phyloP scores from a whole-genome alignment of 495 filamentous ascomycete genomes.

The Elaphomyces granulatus region DNA sequence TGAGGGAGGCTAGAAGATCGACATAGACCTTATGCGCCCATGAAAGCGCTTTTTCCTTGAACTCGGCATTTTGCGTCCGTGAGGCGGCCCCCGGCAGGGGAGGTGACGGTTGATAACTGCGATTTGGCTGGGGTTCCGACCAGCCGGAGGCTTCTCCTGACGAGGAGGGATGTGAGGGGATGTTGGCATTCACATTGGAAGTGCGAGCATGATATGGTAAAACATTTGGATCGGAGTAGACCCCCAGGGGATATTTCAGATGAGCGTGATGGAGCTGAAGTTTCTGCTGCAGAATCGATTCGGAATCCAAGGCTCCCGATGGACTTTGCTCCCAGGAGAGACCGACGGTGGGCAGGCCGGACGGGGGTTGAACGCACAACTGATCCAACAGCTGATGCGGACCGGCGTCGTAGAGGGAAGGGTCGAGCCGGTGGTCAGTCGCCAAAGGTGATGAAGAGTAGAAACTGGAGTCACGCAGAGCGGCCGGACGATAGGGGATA shows the following conservation, averaged over 20 bases:
- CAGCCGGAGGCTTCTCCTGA: neutral
- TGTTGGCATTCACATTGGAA: slow-evolving; percentile 1
- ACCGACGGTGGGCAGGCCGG: slow-evolving; percentile 12
- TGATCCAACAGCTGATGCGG: slow-evolving; percentile 17
- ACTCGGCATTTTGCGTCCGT: slow-evolving; percentile 38
- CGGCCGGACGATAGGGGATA: slow-evolving; percentile 58
- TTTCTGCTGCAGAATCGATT: slow-evolving; percentile 20
- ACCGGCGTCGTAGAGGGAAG: slow-evolving; percentile 18
- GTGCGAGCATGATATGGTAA: slow-evolving; percentile 23
- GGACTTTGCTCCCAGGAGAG: slow-evolving; percentile 22
- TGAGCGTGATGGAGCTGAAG: slow-evolving; percentile 33
- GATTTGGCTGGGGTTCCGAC: neutral
- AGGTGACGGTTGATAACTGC: neutral
- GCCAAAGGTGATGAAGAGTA: slow-evolving; percentile 14
- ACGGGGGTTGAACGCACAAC: slow-evolving; percentile 15
- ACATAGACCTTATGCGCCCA: slow-evolving; percentile 84
- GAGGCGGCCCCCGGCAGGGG: slow-evolving; percentile 2
- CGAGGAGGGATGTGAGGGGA: neutral
- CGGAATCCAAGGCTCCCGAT: slow-evolving; percentile 14
- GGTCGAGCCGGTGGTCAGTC: slow-evolving; percentile 8
- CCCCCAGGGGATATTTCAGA: slow-evolving; percentile 14
- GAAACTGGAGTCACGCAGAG: slow-evolving; percentile 45
- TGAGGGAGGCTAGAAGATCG: slow-evolving; percentile 64
- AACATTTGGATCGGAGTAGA: slow-evolving; percentile 10
- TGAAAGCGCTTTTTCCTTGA: slow-evolving; percentile 66